Evolutionary conservation across 2,329 filamentous ascomycete genomes (phyloP), one percentile per base, ranked within the genome.

Genomic region (Ophiostoma sp.): DNA sequence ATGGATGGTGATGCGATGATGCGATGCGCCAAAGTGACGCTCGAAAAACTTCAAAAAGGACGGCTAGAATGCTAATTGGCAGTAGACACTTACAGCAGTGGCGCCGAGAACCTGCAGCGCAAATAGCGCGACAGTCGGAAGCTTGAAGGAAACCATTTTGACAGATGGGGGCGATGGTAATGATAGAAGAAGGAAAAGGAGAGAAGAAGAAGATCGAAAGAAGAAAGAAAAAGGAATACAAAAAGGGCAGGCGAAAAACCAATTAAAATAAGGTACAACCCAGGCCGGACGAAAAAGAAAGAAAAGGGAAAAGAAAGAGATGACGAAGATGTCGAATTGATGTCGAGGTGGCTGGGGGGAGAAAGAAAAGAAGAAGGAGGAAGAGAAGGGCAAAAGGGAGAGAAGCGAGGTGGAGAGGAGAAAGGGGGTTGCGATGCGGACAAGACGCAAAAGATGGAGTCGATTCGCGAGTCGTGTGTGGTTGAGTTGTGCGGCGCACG

Each of bases 131-230:
- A 95, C 84, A 74, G 91, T 86, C 78, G 92, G 89, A 79, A 92
- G 87, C 84, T 90, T 91, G 83, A 93, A 87, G 80, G 88, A 89
- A 84, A 91, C 89, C 93, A 96, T 96, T 81, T 81, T 85, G 82
- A 71, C 71, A 22, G 61, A 75, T 59, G 70, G 64, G 61, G 28
- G 63, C 48, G 68, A 70, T 31, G 39, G 42, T 6, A 19, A 15
- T 25, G 59, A 71, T 55, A 28, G 36, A 48, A 50, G 31, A 68
- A 31, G 57, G n/a, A 48, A 52, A 69, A 57, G 55, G 52, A 42
- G 71, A 68, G 48, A 63, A 73, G 73, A 71, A 50, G 68, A 73
- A 73, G 71, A 72, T 55, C 68, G 4, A 42, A 73, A n/a, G 69
- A 74, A 45, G 64, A 57, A 71, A 70, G 19, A 59, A 31, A 66